Evolutionary conservation across 2,329 filamentous ascomycete genomes (phyloP), one percentile per base, ranked within the genome.

Genomic region (Nemania sp.): DNA sequence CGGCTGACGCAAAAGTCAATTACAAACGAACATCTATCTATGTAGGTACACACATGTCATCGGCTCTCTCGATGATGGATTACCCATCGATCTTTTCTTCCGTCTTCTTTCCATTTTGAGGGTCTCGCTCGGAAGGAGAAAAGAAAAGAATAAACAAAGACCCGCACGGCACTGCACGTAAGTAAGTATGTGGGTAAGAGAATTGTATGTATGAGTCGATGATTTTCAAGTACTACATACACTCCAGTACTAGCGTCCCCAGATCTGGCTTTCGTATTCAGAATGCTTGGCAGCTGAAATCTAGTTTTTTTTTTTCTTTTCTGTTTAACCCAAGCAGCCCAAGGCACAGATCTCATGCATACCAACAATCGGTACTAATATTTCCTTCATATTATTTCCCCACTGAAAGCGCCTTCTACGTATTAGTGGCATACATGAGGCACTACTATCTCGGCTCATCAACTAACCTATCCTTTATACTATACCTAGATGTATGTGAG

Each of bases 231-330:
- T 41, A 18, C 38, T 41, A 15, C 38, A 35, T 15, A 41, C 38
- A 41, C 38, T 41, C 11, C 38, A 41, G 11, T 18, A 27, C 24
- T 11, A 29, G 49, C 29, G 52, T 24, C 32, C 32, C 32, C 26
- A 53, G 51, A 38, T 51, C 27, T 52, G 35, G 10, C 20, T 58
- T 63, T 67, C 65, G 65, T 67, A 67, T 64, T 64, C 60, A 41
- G 47, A 29, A 13, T 62, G n/a, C 62, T 58, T 58, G 49, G 43
- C 62, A 62, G 66, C 66, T 68, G 62, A 62, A 68, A 62, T 20
- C 43, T 45, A 15, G 8, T 49, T 43, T 43, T 66, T 67, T 58
- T 35, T 35, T 64, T 64, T 63, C 60, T 32, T 47, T n/a, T n/a
- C n/a, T n/a, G n/a, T n/a, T n/a, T n/a, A n/a, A n/a, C n/a, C n/a